Conservation (phyloP, 768 basidiomycete genomes). For the Daedaleopsis sinensis region DNA sequence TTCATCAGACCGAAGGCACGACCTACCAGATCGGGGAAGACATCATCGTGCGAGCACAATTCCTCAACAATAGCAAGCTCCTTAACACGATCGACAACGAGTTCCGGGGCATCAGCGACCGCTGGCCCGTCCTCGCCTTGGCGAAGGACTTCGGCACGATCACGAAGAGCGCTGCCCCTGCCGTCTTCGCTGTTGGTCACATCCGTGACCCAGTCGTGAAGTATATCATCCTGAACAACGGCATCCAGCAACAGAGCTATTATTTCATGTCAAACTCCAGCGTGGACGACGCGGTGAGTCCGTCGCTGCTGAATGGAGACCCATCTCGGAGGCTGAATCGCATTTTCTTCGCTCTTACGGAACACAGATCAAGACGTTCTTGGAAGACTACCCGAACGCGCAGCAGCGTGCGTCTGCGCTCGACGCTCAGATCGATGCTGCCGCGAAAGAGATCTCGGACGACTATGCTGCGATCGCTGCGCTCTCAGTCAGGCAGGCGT, state of each 20-base stretch:
- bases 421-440: slow-evolving; percentile 34
- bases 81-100: slow-evolving; percentile 54
- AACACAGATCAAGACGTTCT: slow-evolving; percentile 36
- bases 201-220: slow-evolving; percentile 39
- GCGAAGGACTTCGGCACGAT: slow-evolving; percentile 59
- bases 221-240: slow-evolving; percentile 37
- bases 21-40: slow-evolving; percentile 64
- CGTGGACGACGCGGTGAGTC: slow-evolving; percentile 13
- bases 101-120: slow-evolving; percentile 57
- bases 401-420: slow-evolving; percentile 34
- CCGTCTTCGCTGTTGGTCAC: slow-evolving; percentile 38
- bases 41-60: slow-evolving; percentile 56
- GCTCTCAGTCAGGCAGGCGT: slow-evolving; percentile 37
- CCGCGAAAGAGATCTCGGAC: slow-evolving; percentile 33
- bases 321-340: too few relatives aligned
- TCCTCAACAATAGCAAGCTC: slow-evolving; percentile 58
- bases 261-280: slow-evolving; percentile 35
- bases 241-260: slow-evolving; percentile 32
- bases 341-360: too few relatives aligned
- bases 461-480: slow-evolving; percentile 37
- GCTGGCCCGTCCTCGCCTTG: slow-evolving; percentile 67
- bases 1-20: slow-evolving; percentile 42
- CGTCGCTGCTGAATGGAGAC: too few relatives aligned
- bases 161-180: slow-evolving; percentile 21
- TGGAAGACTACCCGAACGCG: slow-evolving; percentile 34